Evolutionary conservation across 306 rosid genomes (phyloP), one percentile per base, ranked within the genome.

Genomic region (Trichosanthes truncata): DNA sequence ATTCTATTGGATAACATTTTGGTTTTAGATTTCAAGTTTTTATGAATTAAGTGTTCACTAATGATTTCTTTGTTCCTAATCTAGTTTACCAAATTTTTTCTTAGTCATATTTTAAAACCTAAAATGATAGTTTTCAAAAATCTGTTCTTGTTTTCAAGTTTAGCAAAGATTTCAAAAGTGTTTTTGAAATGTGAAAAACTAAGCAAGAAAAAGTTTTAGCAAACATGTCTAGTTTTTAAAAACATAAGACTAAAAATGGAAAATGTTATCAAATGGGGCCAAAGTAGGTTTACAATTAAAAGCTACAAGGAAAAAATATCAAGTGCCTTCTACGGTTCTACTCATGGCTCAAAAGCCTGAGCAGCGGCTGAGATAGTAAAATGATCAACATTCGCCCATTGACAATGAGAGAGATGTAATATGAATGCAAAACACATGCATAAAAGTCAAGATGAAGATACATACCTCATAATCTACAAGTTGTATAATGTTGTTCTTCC

Each of bases 391-490:
- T 17, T 51, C 40, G 20, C 59, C 49, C 45, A 29, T 3, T 18
- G 46, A 51, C 15, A 49, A 17, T 18, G 17, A 49, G 60, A 17
- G 33, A 31, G 23, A 9, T 15, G 45, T 15, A 74, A 74, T 8
- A 17, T 26, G 78, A 74, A 48, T 17, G 78, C 41, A 74, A 26
- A 36, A 52, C 4, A 25, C 56, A 13, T 12, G 52, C 53, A 83
- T 33, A 73, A 63, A 78, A 57, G 56, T 45, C 53, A 68, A 63
- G 77, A 41, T 73, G 69, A 77, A 73, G 84, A 66, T 45, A 78
- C 71, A 61, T 89, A 95, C 98, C 97, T 95, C 97, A 55, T 90
- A 90, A 83, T 95, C 98, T 74, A 95, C 82, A 78, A 92, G 97
- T 85, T 95, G 97, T 87, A 95, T 95, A 21, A 95, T 91, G 77